Evolutionary conservation across 345 rosid species (phyloP), one percentile per base, ranked within the genome.

Genomic region (Citrus glauca): DNA sequence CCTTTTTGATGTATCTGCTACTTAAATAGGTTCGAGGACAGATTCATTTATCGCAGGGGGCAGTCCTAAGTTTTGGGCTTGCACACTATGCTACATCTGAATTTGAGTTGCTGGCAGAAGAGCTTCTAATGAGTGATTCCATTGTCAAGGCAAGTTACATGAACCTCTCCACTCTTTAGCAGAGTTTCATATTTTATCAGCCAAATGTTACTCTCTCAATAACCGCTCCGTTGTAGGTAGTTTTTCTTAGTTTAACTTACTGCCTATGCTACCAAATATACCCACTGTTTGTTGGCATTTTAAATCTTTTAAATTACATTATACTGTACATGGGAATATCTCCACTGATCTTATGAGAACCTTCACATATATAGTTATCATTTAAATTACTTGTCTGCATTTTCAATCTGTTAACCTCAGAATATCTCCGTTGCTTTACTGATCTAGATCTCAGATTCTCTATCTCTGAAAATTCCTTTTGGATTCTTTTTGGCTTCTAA

Each of bases 61-160:
- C 89, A 72, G 79, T 80, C 66, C 63, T 91, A 81, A 91, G 92
- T 85, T 91, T 91, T 82, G 95, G 93, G 67, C 87, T 89, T 77
- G 85, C 91, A 0, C 95, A 87, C 82, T 87, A 77, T 81, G 86
- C 89, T 45, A 77, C 88, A 30, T 91, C 91, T 1, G 93, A 86
- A 72, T 91, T 91, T 77, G 95, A 91, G 80, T 81, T 91, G 84
- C 88, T 91, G 90, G 91, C 93, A 35, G 95, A 91, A 85, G 95
- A 89, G 77, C 90, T 91, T 79, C 80, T 91, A 79, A 88, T 89
- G 93, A 88, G 95, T 25, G 92, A 91, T 76, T 89, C 95, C 27
- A 74, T 85, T 80, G 75, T 91, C 78, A 91, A 88, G 91, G 95
- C 81, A 86, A 84, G 88, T 83, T 33, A 17, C 45, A 68, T 22